phyloP scores from a whole-genome alignment of 306 rosid species.

The Lathyrus sativus region DNA sequence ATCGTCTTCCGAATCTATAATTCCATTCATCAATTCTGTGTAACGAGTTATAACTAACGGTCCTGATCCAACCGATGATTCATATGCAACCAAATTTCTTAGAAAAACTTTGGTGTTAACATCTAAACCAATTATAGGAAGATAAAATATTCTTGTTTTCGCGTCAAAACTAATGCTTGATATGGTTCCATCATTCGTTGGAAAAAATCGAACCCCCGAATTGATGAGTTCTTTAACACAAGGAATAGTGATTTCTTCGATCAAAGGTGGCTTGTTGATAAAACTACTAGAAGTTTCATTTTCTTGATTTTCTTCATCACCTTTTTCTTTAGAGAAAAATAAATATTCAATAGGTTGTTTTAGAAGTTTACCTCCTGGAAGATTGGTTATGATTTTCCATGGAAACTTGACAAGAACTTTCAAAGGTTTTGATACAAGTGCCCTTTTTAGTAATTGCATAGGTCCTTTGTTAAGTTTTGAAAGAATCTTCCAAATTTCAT shows the following conservation, averaged over 20 bases:
- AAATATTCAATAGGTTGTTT: conserved; percentile 30
- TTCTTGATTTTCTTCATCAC: conserved; percentile 11
- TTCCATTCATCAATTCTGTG: conserved; percentile 77
- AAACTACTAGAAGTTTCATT: conserved; percentile 27
- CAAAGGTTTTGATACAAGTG: conserved; percentile 53
- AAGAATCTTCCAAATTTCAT: conserved; percentile 50
- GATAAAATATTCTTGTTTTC: conserved; percentile 50
- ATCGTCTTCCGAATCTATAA: conserved; percentile 69
- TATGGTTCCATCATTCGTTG: conserved; percentile 49
- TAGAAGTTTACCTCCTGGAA: conserved; percentile 35
- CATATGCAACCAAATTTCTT: conserved; percentile 76
- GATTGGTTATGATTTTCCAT: conserved; percentile 54
- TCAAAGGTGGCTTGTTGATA: conserved; percentile 52
- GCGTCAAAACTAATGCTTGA: conserved; percentile 54
- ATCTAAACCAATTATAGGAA: conserved; percentile 58
- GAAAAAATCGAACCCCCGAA: conserved; percentile 51
- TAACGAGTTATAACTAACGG: conserved; percentile 66
- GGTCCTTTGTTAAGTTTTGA: conserved; percentile 61
- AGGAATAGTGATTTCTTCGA: conserved; percentile 77
- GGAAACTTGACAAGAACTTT: conserved; percentile 56
- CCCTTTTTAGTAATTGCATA: conserved; percentile 45
- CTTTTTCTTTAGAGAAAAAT: conserved; percentile 24
- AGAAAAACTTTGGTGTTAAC: conserved; percentile 59
- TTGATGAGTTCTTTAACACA: conserved; percentile 52
- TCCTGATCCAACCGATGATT: conserved; percentile 66